Conservation (phyloP, 2,329 filamentous ascomycete genomes). For the Orbilia oligospora region DNA sequence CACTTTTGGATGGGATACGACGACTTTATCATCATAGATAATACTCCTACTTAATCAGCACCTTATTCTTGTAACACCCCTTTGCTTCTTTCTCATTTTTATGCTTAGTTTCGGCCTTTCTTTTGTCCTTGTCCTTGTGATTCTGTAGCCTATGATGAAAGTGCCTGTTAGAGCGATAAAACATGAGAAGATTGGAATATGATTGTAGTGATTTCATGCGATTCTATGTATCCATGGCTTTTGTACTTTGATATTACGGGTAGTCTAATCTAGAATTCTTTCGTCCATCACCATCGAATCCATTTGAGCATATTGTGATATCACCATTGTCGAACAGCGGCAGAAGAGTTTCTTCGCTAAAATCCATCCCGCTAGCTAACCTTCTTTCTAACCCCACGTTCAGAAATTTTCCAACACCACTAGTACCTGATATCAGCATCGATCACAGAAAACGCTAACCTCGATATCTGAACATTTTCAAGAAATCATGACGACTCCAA, state of each 20-base stretch:
- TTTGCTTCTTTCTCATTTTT: constrained; percentile 28
- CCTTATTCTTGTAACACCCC: constrained; percentile 28
- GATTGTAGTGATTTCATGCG: constrained; percentile 12
- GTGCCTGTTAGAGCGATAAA: constrained; percentile 51
- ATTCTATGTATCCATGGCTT: constrained; percentile 12
- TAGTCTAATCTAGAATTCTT: constrained; percentile 12
- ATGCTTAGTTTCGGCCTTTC: constrained; percentile 17
- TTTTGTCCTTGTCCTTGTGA: constrained; percentile 22
- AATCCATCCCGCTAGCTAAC: constrained; percentile 25
- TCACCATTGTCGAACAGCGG: not conserved
- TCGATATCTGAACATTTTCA: not conserved
- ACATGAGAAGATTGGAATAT: constrained; percentile 43
- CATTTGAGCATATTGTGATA: not conserved
- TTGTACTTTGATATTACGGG: constrained; percentile 14
- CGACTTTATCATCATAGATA: constrained; percentile 48
- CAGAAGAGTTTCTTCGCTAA: constrained; percentile 17
- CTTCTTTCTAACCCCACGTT: constrained; percentile 23
- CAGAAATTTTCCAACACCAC: constrained; percentile 51
- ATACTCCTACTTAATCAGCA: constrained; percentile 40
- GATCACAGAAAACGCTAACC: not conserved
- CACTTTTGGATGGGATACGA: constrained; percentile 45
- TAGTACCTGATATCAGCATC: constrained; percentile 10
- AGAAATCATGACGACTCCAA: constrained; percentile 22
- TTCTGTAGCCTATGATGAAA: constrained; percentile 56
- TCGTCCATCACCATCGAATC: not conserved